These are phyloP conservation scores for Stemphylium vesicarium DNA, from an alignment of 2,329 filamentous ascomycete species.

Conservation along the genomic window DNA sequence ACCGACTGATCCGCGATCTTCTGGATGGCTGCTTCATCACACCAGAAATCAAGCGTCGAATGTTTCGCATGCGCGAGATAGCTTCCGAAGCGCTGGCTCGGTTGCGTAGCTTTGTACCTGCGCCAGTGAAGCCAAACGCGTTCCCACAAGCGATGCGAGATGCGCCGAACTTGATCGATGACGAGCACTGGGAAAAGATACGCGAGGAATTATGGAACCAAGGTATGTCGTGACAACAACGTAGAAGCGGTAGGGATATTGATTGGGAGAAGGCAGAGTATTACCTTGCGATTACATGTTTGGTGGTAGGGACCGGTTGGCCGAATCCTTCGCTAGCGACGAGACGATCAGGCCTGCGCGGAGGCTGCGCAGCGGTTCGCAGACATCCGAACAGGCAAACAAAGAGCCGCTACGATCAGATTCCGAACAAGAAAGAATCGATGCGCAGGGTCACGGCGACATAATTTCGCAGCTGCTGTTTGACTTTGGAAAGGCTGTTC, in stretches of 20 bases:
- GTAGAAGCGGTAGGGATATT: background rate
- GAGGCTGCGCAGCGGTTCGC: background rate
- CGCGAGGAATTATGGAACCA: background rate
- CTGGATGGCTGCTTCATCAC: too few species aligned
- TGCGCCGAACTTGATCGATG: conserved; percentile 12
- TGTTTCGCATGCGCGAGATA: too few species aligned
- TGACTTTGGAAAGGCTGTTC: background rate
- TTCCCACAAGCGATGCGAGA: background rate
- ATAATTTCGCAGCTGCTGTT: background rate
- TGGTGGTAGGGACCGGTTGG: background rate
- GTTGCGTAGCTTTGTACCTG: background rate
- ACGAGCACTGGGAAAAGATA: conserved; percentile 11
- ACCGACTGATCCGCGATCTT: too few species aligned
- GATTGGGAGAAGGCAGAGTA: background rate
- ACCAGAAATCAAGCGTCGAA: too few species aligned
- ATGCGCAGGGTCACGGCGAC: background rate
- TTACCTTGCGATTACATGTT: conserved; percentile 5
- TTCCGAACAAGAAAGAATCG: background rate
- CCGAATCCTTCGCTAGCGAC: background rate
- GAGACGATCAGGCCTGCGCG: background rate
- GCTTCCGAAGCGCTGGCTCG: too few species aligned
- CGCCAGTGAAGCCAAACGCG: background rate
- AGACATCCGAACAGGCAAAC: too few species aligned
- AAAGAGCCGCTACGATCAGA: too few species aligned
- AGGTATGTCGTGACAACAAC: background rate